These are phyloP conservation scores for Singerocomus inundabilis DNA, from an alignment of 1,284 basidiomycete species.

Conservation along the genomic window DNA sequence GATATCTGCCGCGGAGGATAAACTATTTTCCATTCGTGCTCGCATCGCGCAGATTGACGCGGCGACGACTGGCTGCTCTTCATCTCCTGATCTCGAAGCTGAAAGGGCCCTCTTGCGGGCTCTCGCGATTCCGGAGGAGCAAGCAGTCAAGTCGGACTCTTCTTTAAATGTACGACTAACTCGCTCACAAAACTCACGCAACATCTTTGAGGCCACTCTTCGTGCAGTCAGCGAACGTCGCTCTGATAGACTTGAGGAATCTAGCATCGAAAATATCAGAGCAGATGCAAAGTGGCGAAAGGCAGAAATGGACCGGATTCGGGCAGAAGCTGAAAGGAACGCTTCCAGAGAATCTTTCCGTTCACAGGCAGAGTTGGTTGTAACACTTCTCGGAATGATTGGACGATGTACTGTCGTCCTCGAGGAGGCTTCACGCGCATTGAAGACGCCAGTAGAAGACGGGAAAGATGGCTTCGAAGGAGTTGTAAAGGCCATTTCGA, in stretches of 20 bases:
- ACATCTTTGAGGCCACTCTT: slow-evolving; percentile 82
- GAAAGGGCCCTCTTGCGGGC: slow-evolving; percentile 72
- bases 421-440: slow-evolving; percentile 58
- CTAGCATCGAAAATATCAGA: slow-evolving; percentile 68
- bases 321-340: slow-evolving; percentile 68
- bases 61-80: slow-evolving; percentile 36
- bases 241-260: slow-evolving; percentile 78
- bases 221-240: slow-evolving; percentile 76
- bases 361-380: slow-evolving; percentile 66
- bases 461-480: slow-evolving; percentile 41
- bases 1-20: slow-evolving; percentile 72
- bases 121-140: slow-evolving; percentile 72
- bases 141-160: slow-evolving; percentile 60
- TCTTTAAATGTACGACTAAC: slow-evolving; percentile 59
- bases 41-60: slow-evolving; percentile 68
- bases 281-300: slow-evolving; percentile 66
- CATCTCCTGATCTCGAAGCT: slow-evolving; percentile 56
- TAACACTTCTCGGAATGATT: slow-evolving; percentile 75
- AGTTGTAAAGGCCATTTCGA: slow-evolving; percentile 46
- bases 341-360: slow-evolving; percentile 64
- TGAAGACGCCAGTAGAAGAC: slow-evolving; percentile 48
- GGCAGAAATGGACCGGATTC: slow-evolving; percentile 71
- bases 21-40: slow-evolving; percentile 61
- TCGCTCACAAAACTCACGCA: slow-evolving; percentile 71
- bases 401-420: slow-evolving; percentile 76